A percentile compares a stretch with the other conserved stretches of the same genome.
Evolutionary conservation across 495 filamentous ascomycete species (phyloP).

Genomic region (Polyplosphaeria fusca): DNA sequence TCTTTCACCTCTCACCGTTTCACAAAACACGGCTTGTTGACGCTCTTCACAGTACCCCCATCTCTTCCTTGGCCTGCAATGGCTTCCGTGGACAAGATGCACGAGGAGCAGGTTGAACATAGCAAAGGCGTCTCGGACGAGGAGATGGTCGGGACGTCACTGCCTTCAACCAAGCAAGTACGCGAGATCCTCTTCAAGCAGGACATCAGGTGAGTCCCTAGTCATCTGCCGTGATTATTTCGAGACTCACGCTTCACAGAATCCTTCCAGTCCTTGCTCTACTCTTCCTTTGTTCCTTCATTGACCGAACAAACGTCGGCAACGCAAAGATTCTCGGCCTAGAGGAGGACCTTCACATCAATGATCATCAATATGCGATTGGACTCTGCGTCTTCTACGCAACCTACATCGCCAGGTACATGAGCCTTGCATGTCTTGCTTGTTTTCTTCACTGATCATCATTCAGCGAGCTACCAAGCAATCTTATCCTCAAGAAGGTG

Average conservation of each 20-base stretch:
- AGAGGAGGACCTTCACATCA: constrained; percentile 12
- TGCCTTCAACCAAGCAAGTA: constrained; percentile 26
- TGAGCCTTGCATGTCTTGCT: neutral
- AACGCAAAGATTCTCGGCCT: constrained; percentile 33
- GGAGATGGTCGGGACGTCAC: neutral
- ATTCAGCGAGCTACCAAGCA: constrained; percentile 27
- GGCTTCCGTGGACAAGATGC: constrained; percentile 1
- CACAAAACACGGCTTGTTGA: no score
- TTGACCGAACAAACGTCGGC: constrained; percentile 31
- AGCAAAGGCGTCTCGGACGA: neutral
- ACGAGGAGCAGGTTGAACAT: constrained; percentile 6
- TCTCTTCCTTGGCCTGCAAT: no score
- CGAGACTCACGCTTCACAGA: constrained; percentile 1
- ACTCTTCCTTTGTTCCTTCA: constrained; percentile 48
- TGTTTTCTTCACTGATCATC: neutral
- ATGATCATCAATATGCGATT: constrained; percentile 27
- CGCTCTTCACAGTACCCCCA: no score
- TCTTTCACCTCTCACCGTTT: no score
- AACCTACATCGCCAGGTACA: constrained; percentile 48
- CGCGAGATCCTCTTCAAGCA: constrained; percentile 52
- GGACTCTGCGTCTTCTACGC: constrained; percentile 53
- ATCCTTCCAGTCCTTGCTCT: constrained; percentile 47
- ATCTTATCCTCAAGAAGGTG: constrained; percentile 38
- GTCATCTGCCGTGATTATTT: neutral
- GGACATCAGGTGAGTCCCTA: constrained; percentile 49